phyloP scores from a whole-genome alignment of 1,284 basidiomycete genomes.

The Psilocybe mexicana region DNA sequence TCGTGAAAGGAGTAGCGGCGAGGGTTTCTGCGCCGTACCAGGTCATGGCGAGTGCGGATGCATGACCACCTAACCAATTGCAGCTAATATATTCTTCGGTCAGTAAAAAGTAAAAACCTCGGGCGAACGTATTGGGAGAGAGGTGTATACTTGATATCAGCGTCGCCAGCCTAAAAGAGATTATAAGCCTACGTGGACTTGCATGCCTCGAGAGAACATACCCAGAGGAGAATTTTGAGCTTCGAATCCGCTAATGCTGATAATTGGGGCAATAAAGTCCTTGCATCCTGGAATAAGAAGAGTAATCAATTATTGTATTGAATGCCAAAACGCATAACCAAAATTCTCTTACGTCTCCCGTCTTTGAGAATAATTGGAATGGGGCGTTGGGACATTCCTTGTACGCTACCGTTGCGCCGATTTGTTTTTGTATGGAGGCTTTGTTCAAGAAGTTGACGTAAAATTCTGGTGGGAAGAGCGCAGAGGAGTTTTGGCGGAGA shows the following conservation, averaged over 20 bases:
- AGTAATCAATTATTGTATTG: background rate
- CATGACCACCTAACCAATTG: slow-evolving; percentile 64
- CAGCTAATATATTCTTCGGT: slow-evolving; percentile 39
- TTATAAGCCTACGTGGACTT: background rate
- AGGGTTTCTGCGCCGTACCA: slow-evolving; percentile 58
- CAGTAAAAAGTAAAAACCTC: background rate
- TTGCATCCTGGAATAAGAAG: slow-evolving; percentile 3
- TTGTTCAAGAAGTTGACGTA: slow-evolving; percentile 49
- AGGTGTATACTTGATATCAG: slow-evolving; percentile 56
- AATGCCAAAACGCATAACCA: background rate
- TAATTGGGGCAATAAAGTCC: slow-evolving; percentile 54
- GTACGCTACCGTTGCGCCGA: slow-evolving; percentile 54
- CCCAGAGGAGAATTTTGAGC: slow-evolving; percentile 64
- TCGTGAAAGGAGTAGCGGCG: slow-evolving; percentile 50
- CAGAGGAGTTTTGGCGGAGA: slow-evolving; percentile 54
- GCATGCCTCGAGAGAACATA: slow-evolving; percentile 24
- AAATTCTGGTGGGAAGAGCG: slow-evolving; percentile 57
- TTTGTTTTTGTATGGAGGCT: slow-evolving; percentile 37
- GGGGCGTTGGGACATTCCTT: slow-evolving; percentile 44
- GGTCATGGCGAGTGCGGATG: slow-evolving; percentile 57
- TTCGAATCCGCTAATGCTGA: slow-evolving; percentile 50
- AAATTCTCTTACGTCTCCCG: slow-evolving; percentile 38
- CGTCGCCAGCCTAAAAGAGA: slow-evolving; percentile 54
- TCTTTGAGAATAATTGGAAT: slow-evolving; percentile 38
- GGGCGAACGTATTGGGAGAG: background rate